Evolutionary conservation across 129 eudicot species (phyloP).

Genomic region (Centella asiatica): DNA sequence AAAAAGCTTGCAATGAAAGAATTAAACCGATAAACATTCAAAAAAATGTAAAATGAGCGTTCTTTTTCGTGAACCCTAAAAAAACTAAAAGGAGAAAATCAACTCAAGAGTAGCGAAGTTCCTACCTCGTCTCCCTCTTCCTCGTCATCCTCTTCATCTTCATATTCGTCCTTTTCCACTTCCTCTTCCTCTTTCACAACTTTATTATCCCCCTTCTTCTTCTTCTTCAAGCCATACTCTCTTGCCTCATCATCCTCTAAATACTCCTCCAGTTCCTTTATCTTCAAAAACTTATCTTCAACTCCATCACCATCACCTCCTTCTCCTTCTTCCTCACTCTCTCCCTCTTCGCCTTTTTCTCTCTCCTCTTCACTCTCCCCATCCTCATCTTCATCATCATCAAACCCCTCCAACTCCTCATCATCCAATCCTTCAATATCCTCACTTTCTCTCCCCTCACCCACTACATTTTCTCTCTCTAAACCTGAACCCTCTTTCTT

Average conservation of each 20-base stretch:
- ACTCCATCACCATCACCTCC: constrained; percentile 31
- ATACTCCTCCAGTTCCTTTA: constrained; percentile 62
- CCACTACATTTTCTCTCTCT: constrained; percentile 7
- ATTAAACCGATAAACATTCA: neutral
- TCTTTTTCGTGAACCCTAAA: neutral
- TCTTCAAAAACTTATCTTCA: constrained; percentile 69
- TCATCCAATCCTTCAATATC: constrained; percentile 14
- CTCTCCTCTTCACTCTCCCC: constrained; percentile 31
- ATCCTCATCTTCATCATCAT: constrained; percentile 23
- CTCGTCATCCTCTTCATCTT: constrained; percentile 34
- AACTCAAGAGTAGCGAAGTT: neutral
- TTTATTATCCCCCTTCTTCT: constrained; percentile 22
- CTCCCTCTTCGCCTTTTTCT: constrained; percentile 21
- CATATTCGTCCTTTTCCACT: constrained; percentile 28
- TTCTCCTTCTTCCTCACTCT: constrained; percentile 13
- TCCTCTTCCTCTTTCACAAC: constrained; percentile 14
- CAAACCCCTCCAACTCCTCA: constrained; percentile 19
- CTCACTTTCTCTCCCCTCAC: constrained; percentile 14
- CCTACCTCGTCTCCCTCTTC: constrained; percentile 39
- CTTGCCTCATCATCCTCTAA: constrained; percentile 65
- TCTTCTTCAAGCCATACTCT: constrained; percentile 52
- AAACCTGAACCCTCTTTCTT: constrained; percentile 11
- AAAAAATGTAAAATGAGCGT: neutral
- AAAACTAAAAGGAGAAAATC: neutral
- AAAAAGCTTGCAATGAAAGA: neutral